A percentile compares a stretch with the other conserved stretches of the same genome.
These are phyloP conservation scores for Backusella australiensis DNA, from an alignment of 192 early-diverging fungal genomes.

Conservation along the genomic window DNA sequence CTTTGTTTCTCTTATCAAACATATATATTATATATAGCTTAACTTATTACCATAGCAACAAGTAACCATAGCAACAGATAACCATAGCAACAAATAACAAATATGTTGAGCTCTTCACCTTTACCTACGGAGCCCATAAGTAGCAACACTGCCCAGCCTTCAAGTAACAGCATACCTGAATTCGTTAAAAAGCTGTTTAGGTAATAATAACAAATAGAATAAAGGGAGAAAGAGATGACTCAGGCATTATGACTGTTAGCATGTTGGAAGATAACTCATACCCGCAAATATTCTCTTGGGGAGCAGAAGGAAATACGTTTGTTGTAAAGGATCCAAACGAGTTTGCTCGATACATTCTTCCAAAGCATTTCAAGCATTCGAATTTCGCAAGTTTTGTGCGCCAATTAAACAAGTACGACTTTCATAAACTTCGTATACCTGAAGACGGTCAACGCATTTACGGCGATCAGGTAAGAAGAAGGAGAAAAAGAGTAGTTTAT, in stretches of 20 bases:
- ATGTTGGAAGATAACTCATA: conserved; percentile 71
- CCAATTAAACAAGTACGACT: conserved; percentile 78
- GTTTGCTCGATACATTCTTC: conserved; percentile 66
- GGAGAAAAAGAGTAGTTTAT: background rate
- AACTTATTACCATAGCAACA: too few species aligned
- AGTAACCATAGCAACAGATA: too few species aligned
- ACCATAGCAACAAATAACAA: background rate
- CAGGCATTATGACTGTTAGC: conserved; percentile 26
- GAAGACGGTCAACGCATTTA: conserved; percentile 47
- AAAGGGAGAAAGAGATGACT: background rate
- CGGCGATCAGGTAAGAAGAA: conserved; percentile 53
- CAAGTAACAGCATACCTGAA: conserved; percentile 47
- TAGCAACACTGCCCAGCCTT: background rate
- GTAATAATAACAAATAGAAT: conserved; percentile 15
- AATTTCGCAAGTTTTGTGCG: conserved; percentile 69
- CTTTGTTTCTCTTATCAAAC: background rate
- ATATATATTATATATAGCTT: background rate
- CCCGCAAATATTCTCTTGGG: conserved; percentile 61
- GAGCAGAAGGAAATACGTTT: conserved; percentile 60
- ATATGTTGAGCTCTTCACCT: background rate
- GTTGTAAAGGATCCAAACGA: conserved; percentile 69
- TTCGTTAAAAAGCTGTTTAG: conserved; percentile 63
- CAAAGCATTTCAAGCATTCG: conserved; percentile 71
- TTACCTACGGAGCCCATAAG: background rate
- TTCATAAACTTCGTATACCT: conserved; percentile 66